These are phyloP conservation scores for Candida gigantensis DNA, from an alignment of 1,139 yeast genomes.

Conservation along the genomic window DNA sequence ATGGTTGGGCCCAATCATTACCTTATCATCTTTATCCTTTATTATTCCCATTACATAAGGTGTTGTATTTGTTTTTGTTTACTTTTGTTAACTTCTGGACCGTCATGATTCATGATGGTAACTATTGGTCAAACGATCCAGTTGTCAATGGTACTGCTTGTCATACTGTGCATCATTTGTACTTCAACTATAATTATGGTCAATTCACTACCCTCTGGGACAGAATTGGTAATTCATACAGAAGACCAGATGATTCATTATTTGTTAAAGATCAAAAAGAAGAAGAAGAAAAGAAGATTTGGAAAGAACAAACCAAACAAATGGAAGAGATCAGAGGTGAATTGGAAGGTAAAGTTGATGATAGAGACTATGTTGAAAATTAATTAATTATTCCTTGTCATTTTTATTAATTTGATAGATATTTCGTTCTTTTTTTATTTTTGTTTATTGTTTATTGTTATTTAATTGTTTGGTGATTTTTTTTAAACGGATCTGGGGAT, in stretches of 20 bases:
- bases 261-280: slow-evolving; percentile 66
- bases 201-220: slow-evolving; percentile 99
- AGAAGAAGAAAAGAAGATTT: slow-evolving; percentile 51
- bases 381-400: not conserved
- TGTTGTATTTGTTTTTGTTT: slow-evolving; percentile 76
- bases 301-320: slow-evolving; percentile 72
- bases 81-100: slow-evolving; percentile 97
- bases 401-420: not conserved
- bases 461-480: too few relatives aligned
- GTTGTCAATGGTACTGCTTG: slow-evolving; percentile 97
- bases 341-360: slow-evolving; percentile 75
- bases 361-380: slow-evolving; percentile 38
- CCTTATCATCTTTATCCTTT: slow-evolving; percentile 93
- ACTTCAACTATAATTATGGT: slow-evolving; percentile 96
- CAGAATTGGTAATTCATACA: slow-evolving; percentile 88
- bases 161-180: slow-evolving; percentile 94
- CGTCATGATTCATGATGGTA: slow-evolving; percentile 97
- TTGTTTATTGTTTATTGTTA: not conserved
- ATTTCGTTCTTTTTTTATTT: slow-evolving; percentile 1
- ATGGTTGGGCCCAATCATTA: slow-evolving; percentile 88
- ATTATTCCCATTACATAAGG: slow-evolving; percentile 87
- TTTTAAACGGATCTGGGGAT: too few relatives aligned
- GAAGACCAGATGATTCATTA: slow-evolving; percentile 85
- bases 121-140: slow-evolving; percentile 90
- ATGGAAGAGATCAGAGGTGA: slow-evolving; percentile 79